Conservation (phyloP, 768 basidiomycete genomes). For the Tylopilus rubrobrunneus region DNA sequence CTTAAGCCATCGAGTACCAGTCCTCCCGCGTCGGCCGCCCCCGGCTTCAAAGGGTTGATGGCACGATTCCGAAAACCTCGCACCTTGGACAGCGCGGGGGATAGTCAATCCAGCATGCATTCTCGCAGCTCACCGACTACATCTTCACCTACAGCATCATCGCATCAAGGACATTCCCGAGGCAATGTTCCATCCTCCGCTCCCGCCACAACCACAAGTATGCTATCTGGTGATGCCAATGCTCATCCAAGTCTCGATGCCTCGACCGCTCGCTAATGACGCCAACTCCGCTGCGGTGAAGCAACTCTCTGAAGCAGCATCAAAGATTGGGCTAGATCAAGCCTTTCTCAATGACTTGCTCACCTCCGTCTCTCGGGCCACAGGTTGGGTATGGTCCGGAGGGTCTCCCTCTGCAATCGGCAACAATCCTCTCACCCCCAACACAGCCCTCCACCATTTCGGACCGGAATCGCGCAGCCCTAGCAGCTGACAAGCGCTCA, state of each 20-base stretch:
- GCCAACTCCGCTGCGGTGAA: constrained; percentile 53
- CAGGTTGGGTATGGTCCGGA: constrained; percentile 38
- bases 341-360: constrained; percentile 66
- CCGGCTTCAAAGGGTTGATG: constrained; percentile 79
- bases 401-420: constrained; percentile 16
- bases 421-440: constrained; percentile 23
- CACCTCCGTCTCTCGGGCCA: constrained; percentile 55
- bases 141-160: constrained; percentile 33
- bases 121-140: constrained; percentile 32
- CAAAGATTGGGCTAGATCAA: constrained; percentile 71
- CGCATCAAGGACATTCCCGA: constrained; percentile 30
- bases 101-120: constrained; percentile 30
- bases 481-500: constrained; percentile 22
- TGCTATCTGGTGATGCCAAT: constrained; percentile 12
- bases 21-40: constrained; percentile 69
- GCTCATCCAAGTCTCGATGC: constrained; percentile 24
- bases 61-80: constrained; percentile 59
- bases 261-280: constrained; percentile 21
- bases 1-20: constrained; percentile 53
- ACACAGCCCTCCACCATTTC: constrained; percentile 8
- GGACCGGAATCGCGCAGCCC: constrained; percentile 15
- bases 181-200: constrained; percentile 29
- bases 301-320: constrained; percentile 74
- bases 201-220: constrained; percentile 8
- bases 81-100: constrained; percentile 22